Percentiles rank a stretch among this genome's conserved stretches.
Conservation (phyloP, 1,139 yeast species). For the Hansenula lynferdii region DNA sequence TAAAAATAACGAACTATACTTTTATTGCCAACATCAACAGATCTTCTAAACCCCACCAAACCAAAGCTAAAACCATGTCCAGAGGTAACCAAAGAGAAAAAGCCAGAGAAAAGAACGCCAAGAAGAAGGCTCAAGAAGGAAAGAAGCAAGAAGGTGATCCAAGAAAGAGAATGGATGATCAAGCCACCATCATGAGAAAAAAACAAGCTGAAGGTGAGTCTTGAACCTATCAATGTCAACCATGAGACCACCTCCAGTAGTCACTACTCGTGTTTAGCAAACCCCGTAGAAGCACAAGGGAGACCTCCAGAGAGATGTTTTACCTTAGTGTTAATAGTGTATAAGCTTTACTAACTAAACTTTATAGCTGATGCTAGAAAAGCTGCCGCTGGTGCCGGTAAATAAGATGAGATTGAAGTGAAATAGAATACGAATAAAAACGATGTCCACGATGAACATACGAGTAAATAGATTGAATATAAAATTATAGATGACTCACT, state of each 20-base stretch:
- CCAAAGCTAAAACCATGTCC: conserved; percentile 50
- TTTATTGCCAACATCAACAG: too few species aligned
- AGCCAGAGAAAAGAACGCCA: conserved; percentile 83
- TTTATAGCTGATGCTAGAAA: conserved; percentile 55
- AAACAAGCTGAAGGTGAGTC: conserved; percentile 80
- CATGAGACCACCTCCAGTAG: background rate
- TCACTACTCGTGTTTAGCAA: too few species aligned
- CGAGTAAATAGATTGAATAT: too few species aligned
- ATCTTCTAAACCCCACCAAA: too few species aligned
- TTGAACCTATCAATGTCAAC: conserved; percentile 24
- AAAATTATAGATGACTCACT: too few species aligned
- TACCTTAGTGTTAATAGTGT: too few species aligned
- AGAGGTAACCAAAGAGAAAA: conserved; percentile 96
- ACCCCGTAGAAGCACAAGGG: background rate
- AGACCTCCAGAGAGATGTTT: too few species aligned
- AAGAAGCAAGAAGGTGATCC: conserved; percentile 81
- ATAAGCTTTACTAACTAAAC: conserved; percentile 4
- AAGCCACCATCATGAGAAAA: conserved; percentile 83
- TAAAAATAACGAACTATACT: too few species aligned
- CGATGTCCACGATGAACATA: conserved; percentile 1
- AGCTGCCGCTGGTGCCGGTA: conserved; percentile 32
- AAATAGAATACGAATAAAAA: background rate
- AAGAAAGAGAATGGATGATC: conserved; percentile 73
- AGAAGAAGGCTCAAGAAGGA: conserved; percentile 61
- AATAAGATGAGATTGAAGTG: too few species aligned